These are phyloP conservation scores for Verticillium nubilum DNA, from an alignment of 2,329 filamentous ascomycete species.

Conservation along the genomic window DNA sequence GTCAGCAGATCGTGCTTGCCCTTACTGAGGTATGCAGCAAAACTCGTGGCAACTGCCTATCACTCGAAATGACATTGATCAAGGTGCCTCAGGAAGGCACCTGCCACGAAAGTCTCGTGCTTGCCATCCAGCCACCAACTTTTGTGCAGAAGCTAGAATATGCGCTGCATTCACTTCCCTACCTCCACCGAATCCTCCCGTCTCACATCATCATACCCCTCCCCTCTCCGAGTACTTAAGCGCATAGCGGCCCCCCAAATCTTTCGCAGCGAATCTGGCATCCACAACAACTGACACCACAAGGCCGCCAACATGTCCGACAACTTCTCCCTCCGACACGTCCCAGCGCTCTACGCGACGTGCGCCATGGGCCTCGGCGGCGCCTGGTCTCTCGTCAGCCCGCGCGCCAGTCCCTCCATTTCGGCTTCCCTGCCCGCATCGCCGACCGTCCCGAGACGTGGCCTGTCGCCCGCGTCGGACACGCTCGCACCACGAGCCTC, in stretches of 20 bases:
- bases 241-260: neutral
- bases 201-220: neutral
- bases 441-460: constrained; percentile 13
- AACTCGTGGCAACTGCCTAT: no score
- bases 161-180: neutral
- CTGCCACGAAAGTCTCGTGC: no score
- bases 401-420: constrained; percentile 12
- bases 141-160: neutral
- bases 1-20: no score
- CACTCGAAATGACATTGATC: no score
- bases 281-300: neutral
- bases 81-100: no score
- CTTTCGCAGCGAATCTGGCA: neutral
- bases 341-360: constrained; percentile 12
- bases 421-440: constrained; percentile 10
- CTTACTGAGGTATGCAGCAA: no score
- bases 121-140: no score
- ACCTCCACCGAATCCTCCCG: neutral
- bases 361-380: constrained; percentile 11
- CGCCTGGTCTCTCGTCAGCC: constrained; percentile 11
- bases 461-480: constrained; percentile 11
- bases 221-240: neutral
- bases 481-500: constrained; percentile 13
- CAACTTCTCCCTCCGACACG: constrained; percentile 10
- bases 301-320: constrained; percentile 7